Evolutionary conservation across 805 yeast genomes (phyloP), one percentile per base, ranked within the genome.

Genomic region (Candida verbasci): DNA sequence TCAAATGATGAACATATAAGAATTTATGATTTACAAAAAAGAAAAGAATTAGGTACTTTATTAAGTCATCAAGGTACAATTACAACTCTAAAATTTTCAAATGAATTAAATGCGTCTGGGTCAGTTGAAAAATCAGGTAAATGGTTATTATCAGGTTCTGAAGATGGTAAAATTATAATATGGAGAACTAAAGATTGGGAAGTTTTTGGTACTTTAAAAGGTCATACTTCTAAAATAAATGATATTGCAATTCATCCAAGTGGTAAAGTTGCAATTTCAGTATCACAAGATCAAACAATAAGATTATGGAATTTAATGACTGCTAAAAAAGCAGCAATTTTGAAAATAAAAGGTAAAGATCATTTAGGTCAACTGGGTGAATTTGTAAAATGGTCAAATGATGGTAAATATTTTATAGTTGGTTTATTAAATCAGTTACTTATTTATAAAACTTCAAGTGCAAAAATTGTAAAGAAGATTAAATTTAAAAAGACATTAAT

Each of bases 181-280:
- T 93, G 98, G 98, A 72, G 97, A 58, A 84, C 93, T 3, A 87
- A 86, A 57, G 98, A 93, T 62, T 93, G 98, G 98, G 97, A 93
- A 55, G 72, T 79, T 29, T 80, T 86, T 56, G 95, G 93, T 4
- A 78, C 81, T 10, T 67, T 93, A 58, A 88, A 88, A 57, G 97
- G 97, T 9, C 97, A 91, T 60, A 73, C 72, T 29, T 91, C 78
- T n/a, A 70, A 84, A 36, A 75, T 93, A 29, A 84, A 82, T 47
- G 97, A 88, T 57, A 52, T 93, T 29, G 83, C 88, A 20, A 83
- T 93, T 25, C 98, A 93, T 58, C 94, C 95, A 12, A 70, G 87
- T 3, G 96, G 95, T 10, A 75, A 86, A 61, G 78, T 93, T 39
- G 97, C 97, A 5, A 75, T 93, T 18, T 82, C 94, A 42, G 95